These are phyloP conservation scores for Tuber magnatum DNA, from an alignment of 495 filamentous ascomycete species.

Conservation along the genomic window DNA sequence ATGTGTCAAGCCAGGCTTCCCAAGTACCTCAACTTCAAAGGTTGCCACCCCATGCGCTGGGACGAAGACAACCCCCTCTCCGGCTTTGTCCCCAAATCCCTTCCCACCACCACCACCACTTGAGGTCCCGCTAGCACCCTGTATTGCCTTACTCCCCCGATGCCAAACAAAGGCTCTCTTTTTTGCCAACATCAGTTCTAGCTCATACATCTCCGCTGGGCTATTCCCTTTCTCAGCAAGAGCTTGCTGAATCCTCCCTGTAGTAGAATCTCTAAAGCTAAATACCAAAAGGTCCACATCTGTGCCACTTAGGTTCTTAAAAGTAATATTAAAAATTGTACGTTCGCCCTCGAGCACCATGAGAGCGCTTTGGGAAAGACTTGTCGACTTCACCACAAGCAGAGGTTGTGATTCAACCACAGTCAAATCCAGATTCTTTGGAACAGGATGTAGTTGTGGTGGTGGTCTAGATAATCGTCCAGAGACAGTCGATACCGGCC, in stretches of 20 bases:
- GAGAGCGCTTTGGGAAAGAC: constrained; percentile 73
- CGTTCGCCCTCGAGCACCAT: constrained; percentile 88
- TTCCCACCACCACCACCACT: neutral
- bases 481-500: constrained; percentile 50
- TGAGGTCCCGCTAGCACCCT: neutral
- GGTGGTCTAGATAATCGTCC: constrained; percentile 22
- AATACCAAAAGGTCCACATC: constrained; percentile 78
- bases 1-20: constrained; percentile 75
- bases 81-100: constrained; percentile 6
- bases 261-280: constrained; percentile 83
- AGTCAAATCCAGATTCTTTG: constrained; percentile 52
- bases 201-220: constrained; percentile 71
- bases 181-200: constrained; percentile 66
- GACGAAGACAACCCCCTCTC: constrained; percentile 49
- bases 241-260: constrained; percentile 64
- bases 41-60: constrained; percentile 59
- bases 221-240: constrained; percentile 67
- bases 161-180: constrained; percentile 66
- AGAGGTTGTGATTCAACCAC: constrained; percentile 74
- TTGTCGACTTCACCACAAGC: constrained; percentile 64
- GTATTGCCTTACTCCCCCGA: constrained; percentile 43
- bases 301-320: constrained; percentile 65
- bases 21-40: constrained; percentile 77
- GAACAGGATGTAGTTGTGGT: constrained; percentile 38
- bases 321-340: constrained; percentile 65